These are phyloP conservation scores for Boletus reticulatus DNA, from an alignment of 768 basidiomycete species.

Conservation along the genomic window DNA sequence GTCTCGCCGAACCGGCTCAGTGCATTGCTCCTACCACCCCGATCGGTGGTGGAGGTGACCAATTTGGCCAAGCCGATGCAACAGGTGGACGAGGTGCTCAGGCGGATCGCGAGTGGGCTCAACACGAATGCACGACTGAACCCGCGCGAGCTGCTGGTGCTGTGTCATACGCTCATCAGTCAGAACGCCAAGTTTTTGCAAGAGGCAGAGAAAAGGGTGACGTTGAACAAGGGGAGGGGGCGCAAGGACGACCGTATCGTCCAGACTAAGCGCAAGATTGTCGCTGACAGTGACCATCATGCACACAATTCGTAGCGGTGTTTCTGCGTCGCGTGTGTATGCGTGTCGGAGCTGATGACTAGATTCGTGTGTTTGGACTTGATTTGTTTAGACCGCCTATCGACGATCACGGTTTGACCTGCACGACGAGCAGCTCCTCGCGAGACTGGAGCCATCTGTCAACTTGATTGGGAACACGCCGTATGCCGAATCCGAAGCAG, in stretches of 20 bases:
- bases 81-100: conserved; percentile 85
- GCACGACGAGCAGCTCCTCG: conserved; percentile 64
- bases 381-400: conserved; percentile 86
- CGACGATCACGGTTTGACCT: conserved; percentile 86
- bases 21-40: conserved; percentile 71
- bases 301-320: conserved; percentile 81
- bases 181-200: conserved; percentile 88
- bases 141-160: conserved; percentile 67
- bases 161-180: conserved; percentile 88
- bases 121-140: too few species aligned
- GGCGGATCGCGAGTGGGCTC: conserved; percentile 77
- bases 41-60: conserved; percentile 84
- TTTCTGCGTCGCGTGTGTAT: neutral
- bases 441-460: conserved; percentile 87
- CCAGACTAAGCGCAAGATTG: conserved; percentile 68
- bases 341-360: conserved; percentile 1
- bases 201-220: conserved; percentile 42
- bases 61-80: conserved; percentile 76
- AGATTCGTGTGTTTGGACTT: conserved; percentile 92
- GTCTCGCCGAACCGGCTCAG: conserved; percentile 78
- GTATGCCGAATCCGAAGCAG: conserved; percentile 76
- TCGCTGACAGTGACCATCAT: conserved; percentile 63
- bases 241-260: conserved; percentile 63
- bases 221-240: conserved; percentile 30
- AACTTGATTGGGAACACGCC: conserved; percentile 87